Base-by-base conservation (phyloP, 768 basidiomycete species). In the Hericium coralloides region DNA sequence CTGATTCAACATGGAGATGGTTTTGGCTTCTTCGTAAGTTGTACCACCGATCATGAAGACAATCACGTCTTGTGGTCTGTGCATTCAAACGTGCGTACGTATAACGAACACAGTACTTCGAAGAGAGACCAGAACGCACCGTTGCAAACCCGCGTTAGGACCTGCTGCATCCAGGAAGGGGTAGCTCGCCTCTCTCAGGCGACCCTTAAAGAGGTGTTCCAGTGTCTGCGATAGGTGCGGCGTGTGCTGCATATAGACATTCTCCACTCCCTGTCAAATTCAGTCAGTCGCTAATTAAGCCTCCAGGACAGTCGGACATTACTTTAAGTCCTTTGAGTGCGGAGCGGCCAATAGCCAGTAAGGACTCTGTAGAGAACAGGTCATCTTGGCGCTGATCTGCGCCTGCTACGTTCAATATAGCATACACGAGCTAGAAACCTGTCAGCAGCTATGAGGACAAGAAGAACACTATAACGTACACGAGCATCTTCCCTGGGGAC, bases 331-430 rank as follows among this genome's bases (percentile, higher is more conserved):
- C 97, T 67, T 98, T 98, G 64, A 99, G 69, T 0, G 95, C 97
- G 31, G 91, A 94, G 55, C 93, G 85, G 2, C 97, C 97, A 67
- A 94, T 89, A 2, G 92, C 92, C 60, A 99, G 83, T 51, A 99
- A 74, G 14, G 94, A 93, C 70, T 97, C 95, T 43, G 89, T 97
- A 48, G 91, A 92, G 68, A 98, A 98, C 25, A 99, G 74, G 69
- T 98, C 97, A 65, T 98, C 95, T 73, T 99, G 95, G 26, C 97
- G 84, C 62, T 98, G 93, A 67, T 98, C 95, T 12, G 90, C 84
- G 26, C 97, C 97, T 1, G 95, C 91, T 49, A 95, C 83, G 63
- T 97, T 95, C 58, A 99, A 72, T 59, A 95, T 79, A 15, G 91
- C 88, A 69, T 98, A 95, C 2, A 99, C 95, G 55, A 98, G 79